These are phyloP conservation scores for Tricholoma matsutake DNA, from an alignment of 768 basidiomycete genomes.

Conservation along the genomic window DNA sequence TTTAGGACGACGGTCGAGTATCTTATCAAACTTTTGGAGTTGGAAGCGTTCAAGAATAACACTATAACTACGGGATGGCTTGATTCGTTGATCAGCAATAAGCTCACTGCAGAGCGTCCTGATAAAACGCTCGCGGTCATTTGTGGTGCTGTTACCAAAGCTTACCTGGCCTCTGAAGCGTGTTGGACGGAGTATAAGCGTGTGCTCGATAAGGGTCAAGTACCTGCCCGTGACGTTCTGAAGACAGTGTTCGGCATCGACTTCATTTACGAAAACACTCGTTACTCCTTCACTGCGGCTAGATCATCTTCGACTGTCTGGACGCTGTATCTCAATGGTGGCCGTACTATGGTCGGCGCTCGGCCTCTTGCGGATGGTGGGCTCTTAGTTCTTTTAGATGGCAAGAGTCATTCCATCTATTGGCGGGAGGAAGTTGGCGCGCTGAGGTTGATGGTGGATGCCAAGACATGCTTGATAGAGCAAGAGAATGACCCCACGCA, in stretches of 20 bases:
- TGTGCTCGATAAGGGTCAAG: conserved; percentile 96
- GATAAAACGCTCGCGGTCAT: conserved; percentile 91
- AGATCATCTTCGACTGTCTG: conserved; percentile 86
- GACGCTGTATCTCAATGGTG: conserved; percentile 96
- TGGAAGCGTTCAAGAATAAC: conserved; percentile 95
- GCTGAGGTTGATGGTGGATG: conserved; percentile 87
- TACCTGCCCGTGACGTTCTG: conserved; percentile 88
- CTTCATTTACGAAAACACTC: conserved; percentile 95
- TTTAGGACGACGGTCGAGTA: conserved; percentile 99
- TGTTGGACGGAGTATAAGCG: conserved; percentile 94
- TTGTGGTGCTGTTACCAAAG: conserved; percentile 95
- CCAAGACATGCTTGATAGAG: conserved; percentile 97
- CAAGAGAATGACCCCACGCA: conserved; percentile 99
- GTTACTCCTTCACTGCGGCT: conserved; percentile 94
- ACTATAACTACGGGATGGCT: conserved; percentile 99
- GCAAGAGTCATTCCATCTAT: conserved; percentile 95
- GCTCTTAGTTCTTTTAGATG: conserved; percentile 86
- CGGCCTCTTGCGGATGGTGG: conserved; percentile 94
- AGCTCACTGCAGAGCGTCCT: conserved; percentile 95
- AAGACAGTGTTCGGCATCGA: conserved; percentile 97
- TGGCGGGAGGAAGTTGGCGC: conserved; percentile 99
- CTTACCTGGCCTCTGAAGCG: conserved; percentile 83
- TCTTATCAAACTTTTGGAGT: conserved; percentile 94
- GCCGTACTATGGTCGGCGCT: conserved; percentile 87
- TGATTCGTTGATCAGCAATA: conserved; percentile 94